A percentile compares a stretch with the other conserved stretches of the same genome.
These are phyloP conservation scores for Pyrenochaeta sp. DNA, from an alignment of 2,329 filamentous ascomycete species.

Conservation along the genomic window DNA sequence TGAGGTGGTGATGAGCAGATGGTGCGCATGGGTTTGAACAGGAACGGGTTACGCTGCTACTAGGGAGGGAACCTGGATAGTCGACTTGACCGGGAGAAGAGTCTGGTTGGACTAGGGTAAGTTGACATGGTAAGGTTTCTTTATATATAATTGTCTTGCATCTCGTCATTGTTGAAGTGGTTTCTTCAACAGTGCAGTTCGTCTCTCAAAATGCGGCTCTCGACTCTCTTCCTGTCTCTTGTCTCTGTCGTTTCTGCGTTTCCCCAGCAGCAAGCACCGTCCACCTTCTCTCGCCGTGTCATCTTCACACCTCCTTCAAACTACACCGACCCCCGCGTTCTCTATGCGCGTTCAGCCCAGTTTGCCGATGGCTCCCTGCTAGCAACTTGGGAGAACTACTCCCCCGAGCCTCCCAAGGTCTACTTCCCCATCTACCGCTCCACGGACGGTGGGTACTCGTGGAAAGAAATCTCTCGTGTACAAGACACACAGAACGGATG, in stretches of 20 bases:
- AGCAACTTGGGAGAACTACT: constrained; percentile 64
- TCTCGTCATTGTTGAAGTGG: constrained; percentile 4
- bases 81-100: too few species aligned
- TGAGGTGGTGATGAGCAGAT: too few species aligned
- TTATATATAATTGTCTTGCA: constrained; percentile 2
- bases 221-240: constrained; percentile 33
- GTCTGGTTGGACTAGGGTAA: too few species aligned
- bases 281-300: constrained; percentile 44
- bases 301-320: constrained; percentile 54
- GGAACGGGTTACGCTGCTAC: too few species aligned
- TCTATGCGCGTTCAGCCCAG: constrained; percentile 61
- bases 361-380: constrained; percentile 55
- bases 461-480: constrained; percentile 69
- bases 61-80: too few species aligned
- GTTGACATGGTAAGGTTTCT: background rate
- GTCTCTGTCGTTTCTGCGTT: constrained; percentile 28
- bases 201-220: constrained; percentile 41
- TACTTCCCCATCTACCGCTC: constrained; percentile 58
- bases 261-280: constrained; percentile 24
- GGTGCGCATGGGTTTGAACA: too few species aligned
- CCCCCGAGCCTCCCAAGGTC: constrained; percentile 52
- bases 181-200: constrained; percentile 9
- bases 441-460: constrained; percentile 59
- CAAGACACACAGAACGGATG: constrained; percentile 71
- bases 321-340: constrained; percentile 56